Conservation (phyloP, 345 rosid genomes). For the Mercurialis annua region DNA sequence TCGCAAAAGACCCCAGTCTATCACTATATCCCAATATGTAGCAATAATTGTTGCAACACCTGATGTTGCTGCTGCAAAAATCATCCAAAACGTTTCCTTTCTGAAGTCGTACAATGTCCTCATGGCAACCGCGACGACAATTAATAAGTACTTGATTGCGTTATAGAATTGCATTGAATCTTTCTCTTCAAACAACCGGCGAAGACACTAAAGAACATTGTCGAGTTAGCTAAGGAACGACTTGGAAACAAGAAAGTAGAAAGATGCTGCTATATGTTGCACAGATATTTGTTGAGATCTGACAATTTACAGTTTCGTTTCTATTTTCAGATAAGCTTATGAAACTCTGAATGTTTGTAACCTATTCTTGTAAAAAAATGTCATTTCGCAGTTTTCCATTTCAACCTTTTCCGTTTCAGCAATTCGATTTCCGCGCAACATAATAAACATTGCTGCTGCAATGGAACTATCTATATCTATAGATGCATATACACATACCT, state of each 20-base stretch:
- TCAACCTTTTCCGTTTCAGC: too few relatives aligned
- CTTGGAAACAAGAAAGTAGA: too few relatives aligned
- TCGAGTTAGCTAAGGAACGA: not conserved
- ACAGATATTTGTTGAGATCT: too few relatives aligned
- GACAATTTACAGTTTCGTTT: too few relatives aligned
- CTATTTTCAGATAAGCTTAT: too few relatives aligned
- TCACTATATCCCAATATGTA: constrained; percentile 70
- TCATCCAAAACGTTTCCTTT: constrained; percentile 34
- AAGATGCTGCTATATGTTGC: not conserved
- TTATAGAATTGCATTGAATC: constrained; percentile 42
- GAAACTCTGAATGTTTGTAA: too few relatives aligned
- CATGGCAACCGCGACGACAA: constrained; percentile 51
- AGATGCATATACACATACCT: too few relatives aligned
- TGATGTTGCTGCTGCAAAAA: constrained; percentile 48
- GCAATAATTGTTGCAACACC: constrained; percentile 45
- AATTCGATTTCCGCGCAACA: too few relatives aligned
- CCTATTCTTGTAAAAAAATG: too few relatives aligned
- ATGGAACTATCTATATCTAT: not conserved
- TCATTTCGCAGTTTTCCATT: too few relatives aligned
- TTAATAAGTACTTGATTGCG: constrained; percentile 54
- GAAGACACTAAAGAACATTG: constrained; percentile 39
- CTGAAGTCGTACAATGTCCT: constrained; percentile 39
- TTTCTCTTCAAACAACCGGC: constrained; percentile 59
- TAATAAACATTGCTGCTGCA: not conserved
- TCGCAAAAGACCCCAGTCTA: constrained; percentile 75